Base-by-base conservation (phyloP, 179 eudicot species). In the Beta lomatogona region DNA sequence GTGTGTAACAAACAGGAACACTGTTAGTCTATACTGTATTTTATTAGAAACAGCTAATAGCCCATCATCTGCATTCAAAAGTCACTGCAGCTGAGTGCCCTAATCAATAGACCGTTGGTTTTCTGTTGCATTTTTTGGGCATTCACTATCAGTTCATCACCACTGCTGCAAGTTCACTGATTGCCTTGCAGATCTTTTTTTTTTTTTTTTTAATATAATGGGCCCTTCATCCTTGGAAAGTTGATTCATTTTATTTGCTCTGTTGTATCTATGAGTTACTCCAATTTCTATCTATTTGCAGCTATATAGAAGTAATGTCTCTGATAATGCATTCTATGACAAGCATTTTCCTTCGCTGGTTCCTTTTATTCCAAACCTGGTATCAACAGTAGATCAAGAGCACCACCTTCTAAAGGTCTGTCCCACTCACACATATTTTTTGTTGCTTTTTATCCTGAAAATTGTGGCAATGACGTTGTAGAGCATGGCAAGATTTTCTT, bases 381-480 rank as follows among this genome's bases (percentile, higher is more conserved):
- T 89, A 71, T 77, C 88, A 71, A 87, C 82, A 71, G 86, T 90
- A n/a, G 88, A 79, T 45, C 92, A 95, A 94, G 93, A 83, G 81
- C 85, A 86, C 73, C 91, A 85, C 68, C 90, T 91, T 84, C 90
- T 94, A 76, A 87, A 91, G 99, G 99, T 96, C 41, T 75, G 85
- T 70, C 65, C 36, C 21, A 36, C 69, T 45, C 41, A 53, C 61
- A 22, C 7, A 52, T 21, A 55, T 80, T 69, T 1, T 55, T 31
- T 57, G 22, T 36, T 55, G 19, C 63, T 9, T 7, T 19, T 14
- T 19, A 4, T 31, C n/a, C 52, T 18, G 2, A 28, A 54, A 52
- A 5, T 52, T 72, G 2, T 52, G 59, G 19, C 28, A 50, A 36
- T 48, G 14, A 21, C 14, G 9, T 8, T 21, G 75, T 50, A 71